phyloP scores from a whole-genome alignment of 2,329 filamentous ascomycete species.

The Diplodia scrobiculata region DNA sequence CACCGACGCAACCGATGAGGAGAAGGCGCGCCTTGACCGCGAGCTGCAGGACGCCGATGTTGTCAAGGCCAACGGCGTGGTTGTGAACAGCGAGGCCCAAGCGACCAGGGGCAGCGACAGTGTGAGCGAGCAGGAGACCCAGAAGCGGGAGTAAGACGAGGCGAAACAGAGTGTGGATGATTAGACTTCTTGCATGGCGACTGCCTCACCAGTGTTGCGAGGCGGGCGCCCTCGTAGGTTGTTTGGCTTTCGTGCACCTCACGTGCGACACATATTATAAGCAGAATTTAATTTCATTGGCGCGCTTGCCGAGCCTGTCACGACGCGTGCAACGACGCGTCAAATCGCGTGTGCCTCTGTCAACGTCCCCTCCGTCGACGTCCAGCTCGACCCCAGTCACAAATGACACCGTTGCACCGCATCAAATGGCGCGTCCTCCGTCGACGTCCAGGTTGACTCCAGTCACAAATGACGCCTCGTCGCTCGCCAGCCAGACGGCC shows the following conservation, averaged over 20 bases:
- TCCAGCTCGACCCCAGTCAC: no score
- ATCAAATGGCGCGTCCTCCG: constrained; percentile 37
- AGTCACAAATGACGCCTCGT: constrained; percentile 63
- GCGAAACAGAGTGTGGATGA: neutral
- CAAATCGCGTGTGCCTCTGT: no score
- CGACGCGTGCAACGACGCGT: constrained; percentile 35
- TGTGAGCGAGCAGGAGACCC: neutral
- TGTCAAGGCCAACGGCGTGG: constrained; percentile 12
- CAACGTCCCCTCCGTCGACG: no score
- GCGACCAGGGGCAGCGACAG: neutral
- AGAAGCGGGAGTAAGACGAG: neutral
- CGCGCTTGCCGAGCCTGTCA: neutral
- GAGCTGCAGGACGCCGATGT: constrained; percentile 27
- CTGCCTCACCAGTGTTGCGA: no score
- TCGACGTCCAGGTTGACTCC: constrained; percentile 52
- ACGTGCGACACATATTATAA: neutral
- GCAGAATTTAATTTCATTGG: neutral
- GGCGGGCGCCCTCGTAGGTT: no score
- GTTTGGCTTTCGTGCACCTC: neutral
- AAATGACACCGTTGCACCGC: neutral
- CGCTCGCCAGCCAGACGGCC: constrained; percentile 59
- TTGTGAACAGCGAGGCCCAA: neutral
- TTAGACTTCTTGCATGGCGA: neutral
- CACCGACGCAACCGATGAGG: constrained; percentile 28
- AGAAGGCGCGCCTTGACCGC: constrained; percentile 30